phyloP scores from a whole-genome alignment of 225 moss, liverwort and hornwort genomes.

The Polytrichum commune region DNA sequence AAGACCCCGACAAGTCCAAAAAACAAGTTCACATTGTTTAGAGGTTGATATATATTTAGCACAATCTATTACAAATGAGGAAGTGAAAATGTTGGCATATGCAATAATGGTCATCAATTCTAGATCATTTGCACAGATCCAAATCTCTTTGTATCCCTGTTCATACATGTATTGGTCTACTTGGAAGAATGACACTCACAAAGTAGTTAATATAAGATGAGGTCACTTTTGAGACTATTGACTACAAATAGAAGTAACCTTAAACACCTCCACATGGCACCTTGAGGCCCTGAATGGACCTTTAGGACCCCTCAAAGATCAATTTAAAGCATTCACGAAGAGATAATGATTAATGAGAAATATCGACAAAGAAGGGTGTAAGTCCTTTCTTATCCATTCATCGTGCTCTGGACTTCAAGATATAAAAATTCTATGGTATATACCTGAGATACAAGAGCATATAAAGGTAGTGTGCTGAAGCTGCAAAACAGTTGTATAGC shows the following conservation, averaged over 20 bases:
- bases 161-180: no score
- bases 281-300: background rate
- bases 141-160: no score
- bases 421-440: background rate
- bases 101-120: no score
- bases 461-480: conserved; percentile 69
- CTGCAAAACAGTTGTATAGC: conserved; percentile 58
- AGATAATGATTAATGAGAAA: no score
- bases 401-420: background rate
- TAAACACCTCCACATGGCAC: no score
- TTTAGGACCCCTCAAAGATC: background rate
- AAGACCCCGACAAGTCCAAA: background rate
- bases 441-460: conserved; percentile 80
- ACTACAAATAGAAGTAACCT: background rate
- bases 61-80: no score
- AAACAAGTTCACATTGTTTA: background rate
- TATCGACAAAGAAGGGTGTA: background rate
- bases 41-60: no score
- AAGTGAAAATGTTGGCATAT: no score
- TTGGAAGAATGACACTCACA: no score
- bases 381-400: background rate
- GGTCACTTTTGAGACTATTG: no score
- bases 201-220: no score
- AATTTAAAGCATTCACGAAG: background rate
- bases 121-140: no score